phyloP scores from a whole-genome alignment of 2,329 filamentous ascomycete species.

The Cladosporium cucumerinum region DNA sequence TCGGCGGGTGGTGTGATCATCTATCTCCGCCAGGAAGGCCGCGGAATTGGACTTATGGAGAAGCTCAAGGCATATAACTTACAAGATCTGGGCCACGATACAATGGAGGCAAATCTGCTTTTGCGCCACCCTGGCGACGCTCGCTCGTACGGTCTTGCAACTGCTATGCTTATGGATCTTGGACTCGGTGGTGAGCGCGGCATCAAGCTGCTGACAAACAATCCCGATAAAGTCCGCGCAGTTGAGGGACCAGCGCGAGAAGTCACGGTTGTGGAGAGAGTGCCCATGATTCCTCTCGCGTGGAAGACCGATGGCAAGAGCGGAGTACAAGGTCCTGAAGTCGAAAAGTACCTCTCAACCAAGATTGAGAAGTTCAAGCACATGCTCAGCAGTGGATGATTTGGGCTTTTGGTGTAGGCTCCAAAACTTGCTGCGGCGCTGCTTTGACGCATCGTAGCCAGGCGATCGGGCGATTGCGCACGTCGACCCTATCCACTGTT shows the following conservation, averaged over 20 bases:
- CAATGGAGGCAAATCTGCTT: conserved; percentile 90
- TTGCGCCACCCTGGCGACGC: conserved; percentile 92
- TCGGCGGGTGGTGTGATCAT: conserved; percentile 82
- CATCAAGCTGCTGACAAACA: conserved; percentile 86
- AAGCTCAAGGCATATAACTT: conserved; percentile 98
- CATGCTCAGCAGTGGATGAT: conserved; percentile 37
- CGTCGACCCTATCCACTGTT: neutral
- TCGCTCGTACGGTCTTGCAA: conserved; percentile 91
- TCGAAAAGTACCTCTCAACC: conserved; percentile 89
- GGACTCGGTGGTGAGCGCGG: conserved; percentile 66
- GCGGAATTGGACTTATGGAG: conserved; percentile 89
- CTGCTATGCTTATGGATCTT: conserved; percentile 86
- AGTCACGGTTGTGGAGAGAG: conserved; percentile 80
- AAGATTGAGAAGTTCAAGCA: conserved; percentile 64
- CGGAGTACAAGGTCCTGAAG: conserved; percentile 81
- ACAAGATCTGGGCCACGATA: conserved; percentile 95
- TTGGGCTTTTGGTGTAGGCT: neutral
- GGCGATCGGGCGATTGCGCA: neutral
- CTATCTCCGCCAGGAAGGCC: conserved; percentile 91
- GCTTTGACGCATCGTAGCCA: neutral
- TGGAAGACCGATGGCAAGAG: conserved; percentile 77
- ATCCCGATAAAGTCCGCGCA: conserved; percentile 92
- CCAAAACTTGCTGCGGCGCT: neutral
- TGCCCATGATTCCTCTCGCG: conserved; percentile 91
- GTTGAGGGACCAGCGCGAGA: conserved; percentile 90